A percentile compares a stretch with the other conserved stretches of the same genome.
Conservation (phyloP, 148 eudicot genomes). For the Camellia japonica region DNA sequence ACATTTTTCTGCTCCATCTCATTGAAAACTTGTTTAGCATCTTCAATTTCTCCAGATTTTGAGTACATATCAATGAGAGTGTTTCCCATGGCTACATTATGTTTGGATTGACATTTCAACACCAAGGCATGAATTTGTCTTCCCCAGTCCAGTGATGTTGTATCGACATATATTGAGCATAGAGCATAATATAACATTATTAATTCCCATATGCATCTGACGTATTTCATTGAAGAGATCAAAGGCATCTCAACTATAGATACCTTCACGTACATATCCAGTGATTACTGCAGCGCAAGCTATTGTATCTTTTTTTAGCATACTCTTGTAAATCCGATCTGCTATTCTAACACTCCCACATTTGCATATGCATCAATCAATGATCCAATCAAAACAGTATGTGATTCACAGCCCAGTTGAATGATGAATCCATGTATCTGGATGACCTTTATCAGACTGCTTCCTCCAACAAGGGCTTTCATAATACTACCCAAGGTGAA, state of each 20-base stretch:
- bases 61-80: conserved; percentile 29
- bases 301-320: conserved; percentile 17
- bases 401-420: conserved; percentile 19
- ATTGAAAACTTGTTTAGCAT: conserved; percentile 12
- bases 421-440: conserved; percentile 17
- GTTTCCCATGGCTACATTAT: conserved; percentile 18
- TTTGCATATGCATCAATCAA: conserved; percentile 25
- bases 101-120: conserved; percentile 17
- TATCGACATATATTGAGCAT: conserved; percentile 19
- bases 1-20: conserved; percentile 20
- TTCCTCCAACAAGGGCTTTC: conserved; percentile 12
- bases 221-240: conserved; percentile 22
- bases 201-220: conserved; percentile 12
- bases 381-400: conserved; percentile 9
- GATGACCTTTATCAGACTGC: conserved; percentile 1
- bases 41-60: conserved; percentile 21
- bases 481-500: conserved; percentile 21
- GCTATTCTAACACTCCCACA: conserved; percentile 17
- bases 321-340: conserved; percentile 3
- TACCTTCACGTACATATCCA: conserved; percentile 24
- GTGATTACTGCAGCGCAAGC: conserved; percentile 22
- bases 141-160: conserved; percentile 9
- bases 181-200: conserved; percentile 21
- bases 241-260: conserved; percentile 12
- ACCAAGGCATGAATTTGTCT: conserved; percentile 25